phyloP scores from a whole-genome alignment of 2,329 filamentous ascomycete species.

The Fusarium piperis region DNA sequence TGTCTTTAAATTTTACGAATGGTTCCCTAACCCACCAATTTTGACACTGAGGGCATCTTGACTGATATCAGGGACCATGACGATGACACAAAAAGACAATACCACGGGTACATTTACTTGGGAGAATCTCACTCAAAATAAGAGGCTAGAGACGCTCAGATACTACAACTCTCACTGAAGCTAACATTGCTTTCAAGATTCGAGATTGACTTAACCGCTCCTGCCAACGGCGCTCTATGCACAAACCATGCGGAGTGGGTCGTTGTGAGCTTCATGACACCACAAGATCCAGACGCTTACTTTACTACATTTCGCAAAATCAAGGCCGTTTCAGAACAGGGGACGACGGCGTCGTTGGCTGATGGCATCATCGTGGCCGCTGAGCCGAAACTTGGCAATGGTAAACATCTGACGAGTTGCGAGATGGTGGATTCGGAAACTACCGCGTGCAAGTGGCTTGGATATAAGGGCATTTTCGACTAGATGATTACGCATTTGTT shows the following conservation, averaged over 20 bases:
- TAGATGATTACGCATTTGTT: not conserved
- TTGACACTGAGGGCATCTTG: not conserved
- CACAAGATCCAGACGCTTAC: not conserved
- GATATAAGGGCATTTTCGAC: conserved; percentile 9
- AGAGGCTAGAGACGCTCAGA: not conserved
- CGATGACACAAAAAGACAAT: conserved; percentile 8
- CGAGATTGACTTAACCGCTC: not conserved
- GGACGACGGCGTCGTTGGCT: not conserved
- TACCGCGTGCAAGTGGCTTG: conserved; percentile 11
- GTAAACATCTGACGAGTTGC: not conserved
- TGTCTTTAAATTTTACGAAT: conserved; percentile 18
- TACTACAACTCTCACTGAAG: not conserved
- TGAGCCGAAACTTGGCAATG: not conserved
- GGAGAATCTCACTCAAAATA: conserved; percentile 7
- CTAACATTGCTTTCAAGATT: not conserved
- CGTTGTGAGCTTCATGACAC: conserved; percentile 10
- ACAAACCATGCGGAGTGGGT: conserved; percentile 18
- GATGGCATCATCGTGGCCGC: conserved; percentile 1
- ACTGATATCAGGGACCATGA: conserved; percentile 14
- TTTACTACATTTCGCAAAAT: conserved; percentile 9
- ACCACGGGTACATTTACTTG: conserved; percentile 4
- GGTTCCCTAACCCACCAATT: conserved; percentile 1
- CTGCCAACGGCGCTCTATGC: conserved; percentile 4
- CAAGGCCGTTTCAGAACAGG: conserved; percentile 6
- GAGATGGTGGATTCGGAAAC: not conserved